These are phyloP conservation scores for Geotrichum aggregatum DNA, from an alignment of 1,139 yeast species.

Conservation along the genomic window DNA sequence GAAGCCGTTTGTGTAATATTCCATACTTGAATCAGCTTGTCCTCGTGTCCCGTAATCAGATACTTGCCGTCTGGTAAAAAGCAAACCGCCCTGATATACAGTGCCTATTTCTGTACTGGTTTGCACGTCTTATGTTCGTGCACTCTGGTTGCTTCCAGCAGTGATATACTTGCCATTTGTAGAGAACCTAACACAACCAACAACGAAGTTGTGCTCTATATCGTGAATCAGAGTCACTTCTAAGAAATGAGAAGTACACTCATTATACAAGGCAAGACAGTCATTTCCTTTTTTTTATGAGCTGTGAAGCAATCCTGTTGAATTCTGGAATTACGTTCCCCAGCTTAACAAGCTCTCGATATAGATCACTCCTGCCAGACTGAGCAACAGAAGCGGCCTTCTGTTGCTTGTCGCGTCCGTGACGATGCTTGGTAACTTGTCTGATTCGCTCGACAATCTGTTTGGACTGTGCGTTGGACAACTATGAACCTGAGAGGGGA, in stretches of 20 bases:
- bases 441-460: too few species aligned
- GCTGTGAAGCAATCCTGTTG: conserved; percentile 70
- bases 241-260: conserved; percentile 67
- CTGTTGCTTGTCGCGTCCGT: conserved; percentile 24
- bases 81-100: conserved; percentile 91
- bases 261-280: conserved; percentile 86
- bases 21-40: conserved; percentile 94
- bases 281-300: conserved; percentile 82
- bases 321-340: conserved; percentile 70
- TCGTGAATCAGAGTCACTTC: conserved; percentile 89
- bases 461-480: conserved; percentile 23
- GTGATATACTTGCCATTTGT: conserved; percentile 86
- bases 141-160: conserved; percentile 94
- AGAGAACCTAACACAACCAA: conserved; percentile 84
- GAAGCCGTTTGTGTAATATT: conserved; percentile 84
- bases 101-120: conserved; percentile 65
- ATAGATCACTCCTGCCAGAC: conserved; percentile 33
- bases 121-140: conserved; percentile 89
- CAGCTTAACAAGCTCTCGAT: conserved; percentile 32
- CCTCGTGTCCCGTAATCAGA: conserved; percentile 97
- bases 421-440: too few species aligned
- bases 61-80: conserved; percentile 95
- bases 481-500: too few species aligned
- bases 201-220: conserved; percentile 87
- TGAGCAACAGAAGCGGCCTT: conserved; percentile 22